Evolutionary conservation across 129 eudicot species (phyloP).

Genomic region (Chrysanthemum makinoi): DNA sequence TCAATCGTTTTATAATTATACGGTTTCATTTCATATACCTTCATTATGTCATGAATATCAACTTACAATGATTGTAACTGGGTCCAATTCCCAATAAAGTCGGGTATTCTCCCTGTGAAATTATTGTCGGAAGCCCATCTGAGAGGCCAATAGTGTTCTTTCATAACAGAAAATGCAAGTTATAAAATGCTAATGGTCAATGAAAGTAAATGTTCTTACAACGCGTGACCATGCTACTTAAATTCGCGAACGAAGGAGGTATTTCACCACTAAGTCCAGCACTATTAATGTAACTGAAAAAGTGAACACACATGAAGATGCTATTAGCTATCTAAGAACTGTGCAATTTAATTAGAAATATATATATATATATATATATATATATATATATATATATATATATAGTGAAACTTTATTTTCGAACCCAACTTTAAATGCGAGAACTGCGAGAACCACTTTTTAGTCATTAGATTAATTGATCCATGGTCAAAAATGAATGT

Average conservation of each 20-base stretch:
- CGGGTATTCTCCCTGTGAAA: constrained; percentile 69
- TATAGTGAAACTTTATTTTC: too few species aligned
- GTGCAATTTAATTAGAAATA: background rate
- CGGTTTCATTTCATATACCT: background rate
- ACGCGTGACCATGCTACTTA: constrained; percentile 40
- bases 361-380: background rate
- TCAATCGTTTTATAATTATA: background rate
- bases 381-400: too few species aligned
- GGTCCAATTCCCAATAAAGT: constrained; percentile 68
- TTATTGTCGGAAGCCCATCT: constrained; percentile 65
- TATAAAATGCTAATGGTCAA: background rate
- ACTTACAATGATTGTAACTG: constrained; percentile 43
- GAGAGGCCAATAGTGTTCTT: constrained; percentile 10
- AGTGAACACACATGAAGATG: constrained; percentile 1
- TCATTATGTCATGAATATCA: background rate
- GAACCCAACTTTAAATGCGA: too few species aligned
- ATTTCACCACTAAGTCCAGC: constrained; percentile 68
- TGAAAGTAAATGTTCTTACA: constrained; percentile 47
- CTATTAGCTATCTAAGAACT: background rate
- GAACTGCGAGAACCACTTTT: too few species aligned
- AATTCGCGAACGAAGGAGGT: constrained; percentile 60
- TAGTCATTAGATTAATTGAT: too few species aligned
- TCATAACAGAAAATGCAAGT: background rate
- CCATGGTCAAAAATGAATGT: too few species aligned
- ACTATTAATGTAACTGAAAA: constrained; percentile 64